Evolutionary conservation across 108 stramenopile species (phyloP).

Genomic region (Skeletonema costatum): DNA sequence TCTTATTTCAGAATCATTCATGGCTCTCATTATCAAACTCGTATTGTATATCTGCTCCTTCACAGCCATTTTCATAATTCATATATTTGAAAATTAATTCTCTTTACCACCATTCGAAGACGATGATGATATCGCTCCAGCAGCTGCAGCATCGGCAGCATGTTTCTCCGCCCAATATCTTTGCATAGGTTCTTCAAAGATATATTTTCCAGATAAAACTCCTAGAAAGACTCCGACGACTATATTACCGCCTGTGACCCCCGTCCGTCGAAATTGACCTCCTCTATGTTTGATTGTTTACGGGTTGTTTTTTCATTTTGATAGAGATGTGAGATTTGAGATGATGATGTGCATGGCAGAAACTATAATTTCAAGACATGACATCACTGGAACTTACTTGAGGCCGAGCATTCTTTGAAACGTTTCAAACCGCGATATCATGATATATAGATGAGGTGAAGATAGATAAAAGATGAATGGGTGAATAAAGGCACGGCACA

Average conservation of each 20-base stretch:
- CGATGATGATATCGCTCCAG: neutral
- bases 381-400: conserved; percentile 20
- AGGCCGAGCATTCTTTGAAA: conserved; percentile 25
- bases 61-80: neutral
- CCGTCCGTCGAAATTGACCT: conserved; percentile 42
- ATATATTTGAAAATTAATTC: neutral
- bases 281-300: conserved; percentile 17
- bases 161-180: conserved; percentile 45
- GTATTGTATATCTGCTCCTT: neutral
- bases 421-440: conserved; percentile 31
- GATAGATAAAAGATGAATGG: neutral
- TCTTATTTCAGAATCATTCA: too few relatives aligned
- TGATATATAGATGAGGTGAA: neutral
- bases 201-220: conserved; percentile 43
- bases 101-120: neutral
- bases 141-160: conserved; percentile 17
- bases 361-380: neutral
- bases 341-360: neutral
- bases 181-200: conserved; percentile 47
- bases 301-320: neutral
- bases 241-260: conserved; percentile 35
- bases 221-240: conserved; percentile 33
- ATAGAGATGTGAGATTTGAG: neutral
- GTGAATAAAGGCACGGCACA: too few relatives aligned
- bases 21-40: neutral